phyloP scores from a whole-genome alignment of 2,329 filamentous ascomycete species.

The Cladosporium halotolerans region DNA sequence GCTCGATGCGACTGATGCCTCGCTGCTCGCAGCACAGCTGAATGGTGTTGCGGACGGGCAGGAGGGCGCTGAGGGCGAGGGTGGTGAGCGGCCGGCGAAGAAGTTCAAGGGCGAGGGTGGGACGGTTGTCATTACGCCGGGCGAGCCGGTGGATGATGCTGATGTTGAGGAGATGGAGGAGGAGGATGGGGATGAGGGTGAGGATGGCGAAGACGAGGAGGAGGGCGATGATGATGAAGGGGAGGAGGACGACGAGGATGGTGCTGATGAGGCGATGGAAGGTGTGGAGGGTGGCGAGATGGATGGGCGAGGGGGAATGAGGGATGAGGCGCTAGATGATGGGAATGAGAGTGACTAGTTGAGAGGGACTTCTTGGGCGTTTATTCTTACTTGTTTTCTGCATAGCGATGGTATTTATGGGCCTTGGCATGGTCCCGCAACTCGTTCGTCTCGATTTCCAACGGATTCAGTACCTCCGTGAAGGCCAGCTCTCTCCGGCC shows the following conservation, averaged over 20 bases:
- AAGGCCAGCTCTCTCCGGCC: no score
- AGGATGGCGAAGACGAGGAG: conserved; percentile 41
- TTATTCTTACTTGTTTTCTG: neutral
- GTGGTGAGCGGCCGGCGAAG: conserved; percentile 44
- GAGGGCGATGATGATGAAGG: conserved; percentile 49
- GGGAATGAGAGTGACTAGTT: conserved; percentile 11
- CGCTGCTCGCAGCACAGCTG: conserved; percentile 13
- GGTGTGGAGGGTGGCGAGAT: conserved; percentile 56
- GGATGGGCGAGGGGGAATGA: conserved; percentile 49
- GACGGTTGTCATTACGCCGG: conserved; percentile 22
- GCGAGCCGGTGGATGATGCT: conserved; percentile 38
- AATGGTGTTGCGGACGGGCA: conserved; percentile 17
- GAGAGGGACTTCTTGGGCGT: neutral
- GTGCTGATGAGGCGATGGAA: conserved; percentile 45
- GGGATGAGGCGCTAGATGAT: conserved; percentile 31
- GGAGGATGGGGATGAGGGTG: conserved; percentile 38
- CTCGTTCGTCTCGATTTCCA: no score
- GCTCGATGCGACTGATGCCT: conserved; percentile 20
- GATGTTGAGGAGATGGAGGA: conserved; percentile 47
- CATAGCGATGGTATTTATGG: conserved; percentile 3
- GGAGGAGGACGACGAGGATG: conserved; percentile 23
- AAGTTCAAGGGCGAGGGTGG: conserved; percentile 42
- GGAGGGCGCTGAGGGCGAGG: conserved; percentile 14
- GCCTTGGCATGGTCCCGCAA: neutral
- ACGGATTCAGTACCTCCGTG: no score